Evolutionary conservation across 495 filamentous ascomycete species (phyloP).

Genomic region (Aspergillus cavernicola): DNA sequence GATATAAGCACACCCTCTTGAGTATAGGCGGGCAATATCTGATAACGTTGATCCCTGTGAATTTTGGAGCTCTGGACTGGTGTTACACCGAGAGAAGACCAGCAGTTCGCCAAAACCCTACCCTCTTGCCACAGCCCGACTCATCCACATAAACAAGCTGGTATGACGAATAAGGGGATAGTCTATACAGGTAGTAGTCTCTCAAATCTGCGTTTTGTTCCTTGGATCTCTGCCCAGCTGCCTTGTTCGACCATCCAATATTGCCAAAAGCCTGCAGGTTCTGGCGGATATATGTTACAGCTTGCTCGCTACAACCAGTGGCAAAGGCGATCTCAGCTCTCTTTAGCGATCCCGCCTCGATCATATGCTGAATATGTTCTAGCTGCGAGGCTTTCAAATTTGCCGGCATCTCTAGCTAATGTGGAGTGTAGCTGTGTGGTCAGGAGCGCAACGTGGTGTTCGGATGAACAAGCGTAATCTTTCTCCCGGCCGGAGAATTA

Average conservation of each 20-base stretch:
- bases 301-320: background rate
- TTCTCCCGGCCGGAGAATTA: too few species aligned
- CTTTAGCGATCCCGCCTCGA: background rate
- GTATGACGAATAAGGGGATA: conserved; percentile 29
- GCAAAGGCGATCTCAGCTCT: background rate
- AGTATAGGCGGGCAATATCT: conserved; percentile 41
- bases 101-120: conserved; percentile 26
- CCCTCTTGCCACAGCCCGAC: conserved; percentile 29
- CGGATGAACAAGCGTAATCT: too few species aligned
- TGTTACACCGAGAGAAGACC: conserved; percentile 30
- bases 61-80: conserved; percentile 31
- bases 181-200: conserved; percentile 31
- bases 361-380: background rate
- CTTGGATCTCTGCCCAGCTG: conserved; percentile 5
- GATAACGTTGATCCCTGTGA: conserved; percentile 29
- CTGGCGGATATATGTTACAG: conserved; percentile 8
- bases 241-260: conserved; percentile 18
- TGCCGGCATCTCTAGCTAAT: background rate
- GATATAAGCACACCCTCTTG: conserved; percentile 35
- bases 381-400: background rate
- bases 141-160: conserved; percentile 35
- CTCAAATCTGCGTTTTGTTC: conserved; percentile 28
- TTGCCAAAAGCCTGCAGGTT: conserved; percentile 26
- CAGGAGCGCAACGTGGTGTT: too few species aligned
- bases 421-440: background rate